Conservation (phyloP, 2,329 filamentous ascomycete genomes). For the Diaporthe capsici region DNA sequence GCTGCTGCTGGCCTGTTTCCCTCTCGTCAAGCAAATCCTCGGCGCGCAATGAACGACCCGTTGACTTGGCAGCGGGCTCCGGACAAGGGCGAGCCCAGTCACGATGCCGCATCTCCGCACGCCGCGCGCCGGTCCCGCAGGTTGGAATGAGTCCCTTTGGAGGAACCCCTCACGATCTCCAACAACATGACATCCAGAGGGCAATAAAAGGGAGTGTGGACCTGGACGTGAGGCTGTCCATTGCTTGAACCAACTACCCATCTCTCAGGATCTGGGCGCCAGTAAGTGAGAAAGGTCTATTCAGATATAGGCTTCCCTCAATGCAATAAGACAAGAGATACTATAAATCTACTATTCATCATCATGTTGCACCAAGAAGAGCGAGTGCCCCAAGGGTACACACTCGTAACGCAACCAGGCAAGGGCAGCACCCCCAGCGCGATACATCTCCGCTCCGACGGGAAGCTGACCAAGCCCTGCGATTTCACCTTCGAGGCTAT, state of each 20-base stretch:
- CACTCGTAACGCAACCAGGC: conserved; percentile 38
- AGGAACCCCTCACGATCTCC: conserved; percentile 23
- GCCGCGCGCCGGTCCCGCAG: conserved; percentile 26
- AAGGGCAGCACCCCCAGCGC: conserved; percentile 44
- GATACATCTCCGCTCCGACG: conserved; percentile 59
- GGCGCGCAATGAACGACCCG: not conserved
- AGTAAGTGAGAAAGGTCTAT: not conserved
- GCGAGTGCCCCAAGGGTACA: conserved; percentile 48
- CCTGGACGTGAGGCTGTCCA: fast-evolving
- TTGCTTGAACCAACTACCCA: too few species aligned
- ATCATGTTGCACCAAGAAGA: conserved; percentile 47
- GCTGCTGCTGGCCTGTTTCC: too few species aligned
- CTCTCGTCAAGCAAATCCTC: not conserved
- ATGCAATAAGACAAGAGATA: not conserved
- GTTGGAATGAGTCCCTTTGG: not conserved
- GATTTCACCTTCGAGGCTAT: conserved; percentile 75
- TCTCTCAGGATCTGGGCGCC: too few species aligned
- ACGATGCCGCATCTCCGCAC: conserved; percentile 32
- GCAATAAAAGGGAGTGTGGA: not conserved
- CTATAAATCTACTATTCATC: not conserved
- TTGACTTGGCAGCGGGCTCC: conserved; percentile 15
- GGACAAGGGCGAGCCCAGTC: conserved; percentile 22
- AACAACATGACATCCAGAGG: not conserved
- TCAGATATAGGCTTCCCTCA: fast-evolving
- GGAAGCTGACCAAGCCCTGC: conserved; percentile 55